Conservation (phyloP, 495 filamentous ascomycete genomes). For the Podospora australis region DNA sequence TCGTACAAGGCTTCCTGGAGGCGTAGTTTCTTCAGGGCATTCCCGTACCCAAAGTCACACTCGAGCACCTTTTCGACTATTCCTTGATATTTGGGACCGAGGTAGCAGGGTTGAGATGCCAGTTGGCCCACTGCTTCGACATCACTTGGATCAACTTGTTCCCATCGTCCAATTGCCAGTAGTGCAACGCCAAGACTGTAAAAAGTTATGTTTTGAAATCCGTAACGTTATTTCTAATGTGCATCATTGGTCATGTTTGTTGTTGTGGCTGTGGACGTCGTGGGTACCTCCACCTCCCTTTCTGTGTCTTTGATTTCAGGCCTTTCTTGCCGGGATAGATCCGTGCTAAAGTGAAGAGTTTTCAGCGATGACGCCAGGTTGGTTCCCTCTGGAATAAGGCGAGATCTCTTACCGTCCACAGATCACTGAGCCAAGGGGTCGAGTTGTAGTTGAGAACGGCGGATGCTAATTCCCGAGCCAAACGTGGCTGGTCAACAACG, state of each 20-base stretch:
- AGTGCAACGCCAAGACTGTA: constrained; percentile 23
- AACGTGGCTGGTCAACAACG: not conserved
- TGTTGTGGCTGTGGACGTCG: not conserved
- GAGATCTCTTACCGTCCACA: not conserved
- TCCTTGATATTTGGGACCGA: constrained; percentile 9
- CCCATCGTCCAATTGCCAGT: constrained; percentile 21
- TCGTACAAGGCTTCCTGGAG: constrained; percentile 15
- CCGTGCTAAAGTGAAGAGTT: constrained; percentile 1
- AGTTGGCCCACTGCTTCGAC: constrained; percentile 2
- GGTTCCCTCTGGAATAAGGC: not conserved
- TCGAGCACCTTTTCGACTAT: constrained; percentile 9
- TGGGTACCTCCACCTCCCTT: not conserved
- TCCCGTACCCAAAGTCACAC: constrained; percentile 14
- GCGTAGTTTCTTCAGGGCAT: constrained; percentile 10
- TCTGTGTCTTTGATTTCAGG: not conserved
- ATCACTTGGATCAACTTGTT: constrained; percentile 7
- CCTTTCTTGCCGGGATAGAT: not conserved
- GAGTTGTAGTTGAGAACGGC: constrained; percentile 1
- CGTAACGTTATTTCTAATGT: constrained; percentile 9
- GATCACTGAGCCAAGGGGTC: not conserved
- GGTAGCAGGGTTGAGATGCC: not conserved
- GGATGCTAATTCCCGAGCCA: not conserved
- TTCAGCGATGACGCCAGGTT: not conserved
- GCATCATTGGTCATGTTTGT: not conserved
- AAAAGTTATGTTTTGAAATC: constrained; percentile 20